These are phyloP conservation scores for Dictyostelium discoideum DNA, from an alignment of 78 protist species.

Conservation along the genomic window DNA sequence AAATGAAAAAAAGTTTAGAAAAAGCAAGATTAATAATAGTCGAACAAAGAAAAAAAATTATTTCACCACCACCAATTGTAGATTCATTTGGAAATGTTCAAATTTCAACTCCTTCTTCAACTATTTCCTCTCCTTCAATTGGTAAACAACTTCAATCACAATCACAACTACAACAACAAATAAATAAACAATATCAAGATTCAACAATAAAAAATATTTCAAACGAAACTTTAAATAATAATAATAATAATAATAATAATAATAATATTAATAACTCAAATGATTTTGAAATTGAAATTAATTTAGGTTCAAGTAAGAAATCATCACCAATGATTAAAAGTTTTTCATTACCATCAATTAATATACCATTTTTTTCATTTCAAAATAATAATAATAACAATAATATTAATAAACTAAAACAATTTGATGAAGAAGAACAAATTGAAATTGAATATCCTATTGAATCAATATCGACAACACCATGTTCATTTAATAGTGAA, in stretches of 20 bases:
- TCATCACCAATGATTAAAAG: slow-evolving; percentile 21
- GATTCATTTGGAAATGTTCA: neutral
- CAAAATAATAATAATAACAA: neutral
- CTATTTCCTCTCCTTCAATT: neutral
- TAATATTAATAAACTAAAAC: neutral
- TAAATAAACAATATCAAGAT: neutral
- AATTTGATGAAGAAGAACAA: neutral
- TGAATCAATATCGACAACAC: neutral
- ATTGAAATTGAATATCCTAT: neutral
- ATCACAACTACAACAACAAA: neutral
- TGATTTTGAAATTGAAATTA: neutral
- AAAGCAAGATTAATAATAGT: slow-evolving; percentile 46
- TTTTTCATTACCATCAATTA: slow-evolving; percentile 18
- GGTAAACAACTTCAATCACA: neutral
- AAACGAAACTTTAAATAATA: neutral
- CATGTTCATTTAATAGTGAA: neutral
- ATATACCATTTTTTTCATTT: neutral
- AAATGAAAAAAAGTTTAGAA: slow-evolving; percentile 59
- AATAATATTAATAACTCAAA: neutral
- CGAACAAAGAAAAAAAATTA: slow-evolving; percentile 50
- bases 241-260: neutral
- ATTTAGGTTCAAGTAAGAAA: neutral
- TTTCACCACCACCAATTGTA: neutral
- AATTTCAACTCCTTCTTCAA: neutral
- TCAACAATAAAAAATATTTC: neutral